Conservation (phyloP, 1,139 yeast species). For the Diutina sp. region DNA sequence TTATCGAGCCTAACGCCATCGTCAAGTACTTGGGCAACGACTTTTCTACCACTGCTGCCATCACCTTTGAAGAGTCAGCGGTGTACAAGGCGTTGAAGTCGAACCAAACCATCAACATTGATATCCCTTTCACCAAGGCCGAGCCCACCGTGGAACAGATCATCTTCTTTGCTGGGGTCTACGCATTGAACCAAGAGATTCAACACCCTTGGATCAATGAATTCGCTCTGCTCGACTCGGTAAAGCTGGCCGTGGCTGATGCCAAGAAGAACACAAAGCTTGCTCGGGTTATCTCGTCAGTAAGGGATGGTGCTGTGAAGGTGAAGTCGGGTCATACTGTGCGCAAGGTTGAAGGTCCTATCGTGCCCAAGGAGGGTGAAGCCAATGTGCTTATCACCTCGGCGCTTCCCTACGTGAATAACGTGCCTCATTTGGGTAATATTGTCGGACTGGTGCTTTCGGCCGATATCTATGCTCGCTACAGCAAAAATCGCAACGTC, state of each 20-base stretch:
- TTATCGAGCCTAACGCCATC: slow-evolving; percentile 74
- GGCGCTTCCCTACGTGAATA: slow-evolving; percentile 94
- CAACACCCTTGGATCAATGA: slow-evolving; percentile 26
- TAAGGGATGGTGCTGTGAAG: slow-evolving; percentile 45
- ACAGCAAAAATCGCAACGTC: slow-evolving; percentile 78
- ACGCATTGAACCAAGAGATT: slow-evolving; percentile 13
- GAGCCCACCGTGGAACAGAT: slow-evolving; percentile 28
- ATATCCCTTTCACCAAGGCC: slow-evolving; percentile 5
- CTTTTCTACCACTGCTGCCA: slow-evolving; percentile 17
- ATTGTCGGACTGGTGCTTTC: slow-evolving; percentile 89
- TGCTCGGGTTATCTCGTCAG: slow-evolving; percentile 27
- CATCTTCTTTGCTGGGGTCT: slow-evolving; percentile 31
- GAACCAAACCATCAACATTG: slow-evolving; percentile 7
- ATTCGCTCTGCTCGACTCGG: slow-evolving; percentile 22
- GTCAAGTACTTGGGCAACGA: slow-evolving; percentile 53
- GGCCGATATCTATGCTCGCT: slow-evolving; percentile 91
- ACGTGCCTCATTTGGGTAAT: slow-evolving; percentile 96
- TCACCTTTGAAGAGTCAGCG: slow-evolving; percentile 18
- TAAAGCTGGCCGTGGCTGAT: slow-evolving; percentile 22
- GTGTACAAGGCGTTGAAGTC: slow-evolving; percentile 20
- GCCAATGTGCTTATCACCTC: slow-evolving; percentile 84
- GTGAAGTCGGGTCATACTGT: slow-evolving; percentile 29
- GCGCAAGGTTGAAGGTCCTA: slow-evolving; percentile 19
- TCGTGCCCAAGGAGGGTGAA: slow-evolving; percentile 51
- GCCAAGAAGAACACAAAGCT: slow-evolving; percentile 26